phyloP scores from a whole-genome alignment of 345 rosid genomes.

The Luvunga scandens region DNA sequence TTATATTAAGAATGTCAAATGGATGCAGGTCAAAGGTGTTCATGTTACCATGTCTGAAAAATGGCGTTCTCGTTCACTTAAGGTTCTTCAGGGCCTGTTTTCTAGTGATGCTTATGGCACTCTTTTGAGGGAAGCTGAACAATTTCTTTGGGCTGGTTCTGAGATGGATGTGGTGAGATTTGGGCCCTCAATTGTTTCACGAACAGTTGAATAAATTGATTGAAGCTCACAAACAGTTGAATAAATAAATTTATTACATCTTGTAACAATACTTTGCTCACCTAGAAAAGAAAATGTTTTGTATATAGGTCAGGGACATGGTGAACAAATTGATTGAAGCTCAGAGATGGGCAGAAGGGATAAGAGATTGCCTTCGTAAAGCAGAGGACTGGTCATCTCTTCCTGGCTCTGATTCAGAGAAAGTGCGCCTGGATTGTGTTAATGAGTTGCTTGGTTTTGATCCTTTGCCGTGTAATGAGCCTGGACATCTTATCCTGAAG shows the following conservation, averaged over 20 bases:
- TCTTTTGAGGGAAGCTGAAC: constrained; percentile 80
- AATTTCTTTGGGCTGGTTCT: constrained; percentile 96
- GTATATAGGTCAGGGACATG: constrained; percentile 62
- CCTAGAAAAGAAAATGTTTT: constrained; percentile 5
- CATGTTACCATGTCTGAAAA: constrained; percentile 46
- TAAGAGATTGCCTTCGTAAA: constrained; percentile 53
- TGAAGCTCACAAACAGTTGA: too few species aligned
- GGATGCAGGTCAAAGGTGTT: constrained; percentile 49
- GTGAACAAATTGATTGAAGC: constrained; percentile 55
- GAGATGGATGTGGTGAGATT: constrained; percentile 84
- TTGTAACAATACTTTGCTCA: neutral
- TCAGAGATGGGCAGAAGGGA: constrained; percentile 70
- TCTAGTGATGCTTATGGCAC: constrained; percentile 44
- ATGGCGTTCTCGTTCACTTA: constrained; percentile 59
- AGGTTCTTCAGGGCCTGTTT: constrained; percentile 46
- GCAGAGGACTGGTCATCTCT: constrained; percentile 40
- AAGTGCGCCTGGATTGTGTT: constrained; percentile 46
- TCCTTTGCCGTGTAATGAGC: constrained; percentile 64
- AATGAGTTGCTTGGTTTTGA: constrained; percentile 49
- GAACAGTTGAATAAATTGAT: too few species aligned
- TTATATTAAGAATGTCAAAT: constrained; percentile 4
- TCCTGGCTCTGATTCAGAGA: constrained; percentile 32
- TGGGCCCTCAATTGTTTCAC: constrained; percentile 15
- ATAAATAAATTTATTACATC: too few species aligned
- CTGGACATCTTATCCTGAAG: constrained; percentile 70